Percentiles rank a stretch among this genome's conserved stretches.
Evolutionary conservation across 176 grass and related monocot genomes (phyloP).

Genomic region (Cocos nucifera): DNA sequence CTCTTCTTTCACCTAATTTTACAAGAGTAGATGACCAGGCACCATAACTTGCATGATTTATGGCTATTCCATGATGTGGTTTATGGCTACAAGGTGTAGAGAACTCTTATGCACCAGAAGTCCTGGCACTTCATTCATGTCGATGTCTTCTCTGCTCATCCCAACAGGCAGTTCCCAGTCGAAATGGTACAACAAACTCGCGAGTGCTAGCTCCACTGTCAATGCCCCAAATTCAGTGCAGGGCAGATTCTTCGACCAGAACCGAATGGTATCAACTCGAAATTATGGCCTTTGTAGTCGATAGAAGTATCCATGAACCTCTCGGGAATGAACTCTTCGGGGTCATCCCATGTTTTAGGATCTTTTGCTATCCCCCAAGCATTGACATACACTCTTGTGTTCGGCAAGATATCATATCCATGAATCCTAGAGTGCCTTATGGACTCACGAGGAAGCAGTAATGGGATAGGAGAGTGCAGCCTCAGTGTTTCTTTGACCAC

Average conservation of each 20-base stretch:
- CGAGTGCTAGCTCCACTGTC: conserved; percentile 18
- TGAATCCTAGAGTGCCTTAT: conserved; percentile 10
- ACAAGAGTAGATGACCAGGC: too few species aligned
- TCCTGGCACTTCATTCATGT: conserved; percentile 7
- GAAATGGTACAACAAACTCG: conserved; percentile 21
- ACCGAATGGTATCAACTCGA: conserved; percentile 27
- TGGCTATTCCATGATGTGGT: too few species aligned
- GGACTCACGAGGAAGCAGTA: conserved; percentile 22
- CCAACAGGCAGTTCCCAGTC: conserved; percentile 17
- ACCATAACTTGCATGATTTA: too few species aligned
- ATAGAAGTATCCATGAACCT: conserved; percentile 5
- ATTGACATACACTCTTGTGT: too few species aligned
- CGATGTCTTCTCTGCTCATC: conserved; percentile 12
- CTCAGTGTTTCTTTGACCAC: conserved; percentile 42
- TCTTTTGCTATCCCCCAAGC: background rate
- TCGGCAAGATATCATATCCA: conserved; percentile 10
- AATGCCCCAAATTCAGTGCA: conserved; percentile 12
- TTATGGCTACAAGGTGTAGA: conserved; percentile 13
- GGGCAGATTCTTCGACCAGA: conserved; percentile 30
- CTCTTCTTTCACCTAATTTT: too few species aligned
- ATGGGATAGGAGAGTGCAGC: conserved; percentile 28
- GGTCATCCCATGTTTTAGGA: conserved; percentile 22
- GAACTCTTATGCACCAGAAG: conserved; percentile 11
- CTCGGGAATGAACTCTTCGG: conserved; percentile 23
- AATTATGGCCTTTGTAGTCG: conserved; percentile 25